phyloP scores from a whole-genome alignment of 1,139 yeast genomes.

The Saccharomyces hybrid region DNA sequence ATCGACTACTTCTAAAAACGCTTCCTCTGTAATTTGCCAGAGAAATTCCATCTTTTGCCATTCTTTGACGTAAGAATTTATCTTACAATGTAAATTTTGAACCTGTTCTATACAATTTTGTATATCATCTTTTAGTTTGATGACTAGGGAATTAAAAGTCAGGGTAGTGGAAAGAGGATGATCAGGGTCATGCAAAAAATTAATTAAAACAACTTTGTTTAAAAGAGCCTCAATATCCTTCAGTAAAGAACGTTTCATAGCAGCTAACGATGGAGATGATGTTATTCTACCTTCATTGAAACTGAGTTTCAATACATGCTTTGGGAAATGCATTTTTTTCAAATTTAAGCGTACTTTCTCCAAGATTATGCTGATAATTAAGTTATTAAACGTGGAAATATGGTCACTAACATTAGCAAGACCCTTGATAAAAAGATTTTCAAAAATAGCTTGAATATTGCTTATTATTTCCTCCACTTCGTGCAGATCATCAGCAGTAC shows the following conservation, averaged over 20 bases:
- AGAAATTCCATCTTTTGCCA: conserved; percentile 5
- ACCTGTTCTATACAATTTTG: background rate
- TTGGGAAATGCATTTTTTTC: background rate
- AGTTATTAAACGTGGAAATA: background rate
- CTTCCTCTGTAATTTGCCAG: conserved; percentile 6
- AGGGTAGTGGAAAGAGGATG: background rate
- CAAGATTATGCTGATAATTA: background rate
- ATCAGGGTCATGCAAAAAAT: background rate
- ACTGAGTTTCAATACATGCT: background rate
- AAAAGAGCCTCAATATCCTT: background rate
- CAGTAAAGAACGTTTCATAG: background rate
- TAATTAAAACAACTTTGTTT: background rate
- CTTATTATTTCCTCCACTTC: background rate
- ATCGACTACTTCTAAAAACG: background rate
- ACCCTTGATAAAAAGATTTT: background rate
- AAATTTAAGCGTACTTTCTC: background rate
- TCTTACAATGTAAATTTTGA: background rate
- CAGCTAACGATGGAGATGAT: background rate
- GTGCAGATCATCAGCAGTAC: background rate
- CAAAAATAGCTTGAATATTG: background rate
- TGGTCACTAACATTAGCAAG: background rate
- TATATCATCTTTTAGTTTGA: background rate
- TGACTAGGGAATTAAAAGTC: background rate
- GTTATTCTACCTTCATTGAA: background rate
- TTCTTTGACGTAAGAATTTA: background rate